phyloP scores from a whole-genome alignment of 2,329 filamentous ascomycete species.

The Aspergillus felis region DNA sequence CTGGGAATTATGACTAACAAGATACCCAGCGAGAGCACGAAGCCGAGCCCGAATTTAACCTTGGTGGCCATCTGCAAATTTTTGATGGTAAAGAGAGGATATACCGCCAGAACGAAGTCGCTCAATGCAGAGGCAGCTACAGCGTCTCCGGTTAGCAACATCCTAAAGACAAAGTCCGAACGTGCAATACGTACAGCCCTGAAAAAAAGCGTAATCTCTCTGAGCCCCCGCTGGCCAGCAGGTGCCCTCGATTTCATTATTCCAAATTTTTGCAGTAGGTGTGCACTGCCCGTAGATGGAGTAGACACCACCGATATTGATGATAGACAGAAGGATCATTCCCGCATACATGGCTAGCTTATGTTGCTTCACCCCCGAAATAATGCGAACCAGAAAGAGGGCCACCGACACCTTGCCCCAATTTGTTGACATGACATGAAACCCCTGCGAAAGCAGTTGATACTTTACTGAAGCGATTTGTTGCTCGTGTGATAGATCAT shows the following conservation, averaged over 20 bases:
- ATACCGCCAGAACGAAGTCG: conserved; percentile 9
- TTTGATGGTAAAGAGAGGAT: conserved; percentile 9
- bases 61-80: conserved; percentile 10
- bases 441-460: conserved; percentile 10
- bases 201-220: conserved; percentile 12
- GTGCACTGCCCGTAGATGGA: conserved; percentile 12
- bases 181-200: conserved; percentile 5
- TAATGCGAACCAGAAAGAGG: conserved; percentile 11
- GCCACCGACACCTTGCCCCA: conserved; percentile 13
- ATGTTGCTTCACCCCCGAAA: conserved; percentile 7
- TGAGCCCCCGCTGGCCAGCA: conserved; percentile 5
- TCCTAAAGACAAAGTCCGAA: not conserved
- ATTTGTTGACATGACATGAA: conserved; percentile 12
- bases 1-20: conserved; percentile 1
- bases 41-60: conserved; percentile 8
- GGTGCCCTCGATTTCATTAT: not conserved
- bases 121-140: conserved; percentile 8
- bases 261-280: conserved; percentile 2
- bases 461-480: conserved; percentile 4
- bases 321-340: not conserved
- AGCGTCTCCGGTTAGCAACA: not conserved
- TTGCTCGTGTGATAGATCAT: not conserved
- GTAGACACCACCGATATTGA: conserved; percentile 5
- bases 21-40: conserved; percentile 13
- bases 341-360: conserved; percentile 5